Evolutionary conservation across 768 basidiomycete genomes (phyloP).

Genomic region (Cyathus striatus): DNA sequence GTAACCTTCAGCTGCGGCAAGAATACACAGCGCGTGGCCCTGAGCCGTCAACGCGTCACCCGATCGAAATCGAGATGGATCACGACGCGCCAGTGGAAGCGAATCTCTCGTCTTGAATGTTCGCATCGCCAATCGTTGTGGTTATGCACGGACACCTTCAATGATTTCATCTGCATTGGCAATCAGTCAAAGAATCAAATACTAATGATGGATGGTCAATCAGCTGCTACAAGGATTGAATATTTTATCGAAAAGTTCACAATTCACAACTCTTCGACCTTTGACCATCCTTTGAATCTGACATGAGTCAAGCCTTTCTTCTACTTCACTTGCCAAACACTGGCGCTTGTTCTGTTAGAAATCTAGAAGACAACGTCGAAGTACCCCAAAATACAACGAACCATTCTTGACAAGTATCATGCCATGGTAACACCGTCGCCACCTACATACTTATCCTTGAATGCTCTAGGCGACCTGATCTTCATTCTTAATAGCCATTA

Average conservation of each 20-base stretch:
- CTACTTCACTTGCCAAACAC: too few species aligned
- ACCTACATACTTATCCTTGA: neutral
- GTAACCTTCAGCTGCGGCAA: too few species aligned
- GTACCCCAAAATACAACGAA: constrained; percentile 1
- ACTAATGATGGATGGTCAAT: too few species aligned
- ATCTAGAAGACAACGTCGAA: too few species aligned
- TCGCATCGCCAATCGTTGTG: neutral
- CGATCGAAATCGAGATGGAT: neutral
- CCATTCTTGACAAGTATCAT: neutral
- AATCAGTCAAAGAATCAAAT: too few species aligned
- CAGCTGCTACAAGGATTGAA: too few species aligned
- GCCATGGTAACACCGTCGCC: neutral
- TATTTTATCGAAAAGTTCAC: too few species aligned
- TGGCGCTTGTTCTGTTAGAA: too few species aligned
- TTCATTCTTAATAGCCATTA: neutral
- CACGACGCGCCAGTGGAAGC: neutral
- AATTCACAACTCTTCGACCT: too few species aligned
- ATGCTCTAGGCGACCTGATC: neutral
- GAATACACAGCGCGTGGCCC: neutral
- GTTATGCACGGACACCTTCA: neutral
- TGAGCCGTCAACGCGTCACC: too few species aligned
- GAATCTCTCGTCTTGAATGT: constrained; percentile 2
- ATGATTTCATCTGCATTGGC: neutral
- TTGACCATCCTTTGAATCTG: too few species aligned
- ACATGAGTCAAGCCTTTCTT: too few species aligned